Evolutionary conservation across 805 yeast species (phyloP), one percentile per base, ranked within the genome.

Genomic region (Yarrowia sp.): DNA sequence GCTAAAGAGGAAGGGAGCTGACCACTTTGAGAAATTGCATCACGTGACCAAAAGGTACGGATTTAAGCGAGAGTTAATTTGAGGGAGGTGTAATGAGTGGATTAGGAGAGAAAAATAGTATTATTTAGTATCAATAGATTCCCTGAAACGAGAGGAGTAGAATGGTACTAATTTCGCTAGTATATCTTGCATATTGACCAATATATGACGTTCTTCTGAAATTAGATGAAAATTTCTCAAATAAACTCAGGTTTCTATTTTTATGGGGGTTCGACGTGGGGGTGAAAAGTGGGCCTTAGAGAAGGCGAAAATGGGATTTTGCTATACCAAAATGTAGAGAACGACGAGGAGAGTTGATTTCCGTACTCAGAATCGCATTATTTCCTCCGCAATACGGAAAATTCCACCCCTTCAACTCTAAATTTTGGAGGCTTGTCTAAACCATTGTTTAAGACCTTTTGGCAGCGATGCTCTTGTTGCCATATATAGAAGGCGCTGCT

Each of bases 21-120:
- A 10, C 53, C 30, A 2, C 10, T 15, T 49, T 33, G 40, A 40
- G 55, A 10, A 17, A 6, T 2, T 1, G 13, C 15, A 24, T 50
- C 56, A 50, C 56, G 42, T 50, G 56, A 50, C 20, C 1, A 13
- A 49, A 38, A 50, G 56, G 56, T 10, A 50, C 56, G 4, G 30
- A 49, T 13, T 12, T 50, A 50, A 50, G 56, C 56, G 56, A 50
- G 56, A 50, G 56, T 34, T 50, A 50, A 50, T 12, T 50, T 34
- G 13, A 3, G 13, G 7, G 19, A 6, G 20, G 13, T 15, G 34
- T 40, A 19, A 19, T 4, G 19, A 7, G 9, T 6, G 5, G 44
- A 40, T 8, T 2, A 15, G 9, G 19, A 9, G 19, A 1, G 2
- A 3, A 20, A 46, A 13, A 20, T 0, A 8, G 38, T 3, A 6